These are phyloP conservation scores for Melampsora americana DNA, from an alignment of 1,284 basidiomycete species.

Conservation along the genomic window DNA sequence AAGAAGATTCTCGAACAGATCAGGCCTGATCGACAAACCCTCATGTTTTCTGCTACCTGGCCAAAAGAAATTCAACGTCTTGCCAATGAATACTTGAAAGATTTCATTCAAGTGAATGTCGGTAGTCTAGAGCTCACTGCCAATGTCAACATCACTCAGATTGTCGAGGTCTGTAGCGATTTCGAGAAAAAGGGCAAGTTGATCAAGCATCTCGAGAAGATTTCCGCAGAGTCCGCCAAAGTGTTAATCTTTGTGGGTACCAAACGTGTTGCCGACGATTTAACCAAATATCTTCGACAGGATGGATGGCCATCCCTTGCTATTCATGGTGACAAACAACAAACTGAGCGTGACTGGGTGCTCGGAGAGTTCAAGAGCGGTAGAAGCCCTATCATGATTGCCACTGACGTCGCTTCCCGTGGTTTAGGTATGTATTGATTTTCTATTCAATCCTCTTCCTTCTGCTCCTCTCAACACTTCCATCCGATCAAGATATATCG, in stretches of 20 bases:
- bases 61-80: constrained; percentile 98
- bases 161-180: constrained; percentile 93
- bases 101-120: constrained; percentile 98
- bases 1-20: constrained; percentile 90
- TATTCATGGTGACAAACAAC: constrained; percentile 97
- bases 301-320: constrained; percentile 98
- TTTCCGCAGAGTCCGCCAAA: constrained; percentile 94
- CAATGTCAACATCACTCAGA: constrained; percentile 95
- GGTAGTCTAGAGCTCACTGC: constrained; percentile 97
- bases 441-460: constrained; percentile 50
- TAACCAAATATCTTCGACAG: constrained; percentile 93
- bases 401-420: constrained; percentile 84
- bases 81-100: constrained; percentile 89
- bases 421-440: constrained; percentile 87
- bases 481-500: background rate
- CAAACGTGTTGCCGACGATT: constrained; percentile 95
- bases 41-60: constrained; percentile 94
- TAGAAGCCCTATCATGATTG: constrained; percentile 94
- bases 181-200: constrained; percentile 96
- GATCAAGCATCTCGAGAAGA: constrained; percentile 94
- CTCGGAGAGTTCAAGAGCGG: constrained; percentile 96
- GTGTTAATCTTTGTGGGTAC: constrained; percentile 98
- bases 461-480: constrained; percentile 7
- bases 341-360: constrained; percentile 95
- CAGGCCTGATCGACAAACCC: constrained; percentile 53